These are phyloP conservation scores for Begonia peltatifolia DNA, from an alignment of 306 rosid species.

Conservation along the genomic window DNA sequence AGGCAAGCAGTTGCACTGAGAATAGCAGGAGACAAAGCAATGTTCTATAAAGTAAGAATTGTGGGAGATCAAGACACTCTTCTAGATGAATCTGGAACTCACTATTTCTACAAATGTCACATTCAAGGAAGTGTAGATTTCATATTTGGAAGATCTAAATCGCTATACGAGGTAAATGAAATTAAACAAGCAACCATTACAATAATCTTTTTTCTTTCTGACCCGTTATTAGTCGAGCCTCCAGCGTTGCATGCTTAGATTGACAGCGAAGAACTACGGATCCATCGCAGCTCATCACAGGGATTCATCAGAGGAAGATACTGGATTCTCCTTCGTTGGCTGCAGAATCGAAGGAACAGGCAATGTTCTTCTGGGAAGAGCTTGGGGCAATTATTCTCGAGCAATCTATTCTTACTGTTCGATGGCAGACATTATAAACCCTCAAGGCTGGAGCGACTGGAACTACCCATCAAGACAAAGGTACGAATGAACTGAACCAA, in stretches of 20 bases:
- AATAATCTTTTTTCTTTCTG: too few relatives aligned
- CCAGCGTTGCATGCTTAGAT: slow-evolving; percentile 54
- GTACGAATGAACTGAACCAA: slow-evolving; percentile 13
- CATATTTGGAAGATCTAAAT: slow-evolving; percentile 61
- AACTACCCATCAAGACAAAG: slow-evolving; percentile 47
- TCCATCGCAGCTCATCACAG: slow-evolving; percentile 92
- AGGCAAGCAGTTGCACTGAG: slow-evolving; percentile 91
- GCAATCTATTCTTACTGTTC: slow-evolving; percentile 43
- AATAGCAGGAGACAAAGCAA: slow-evolving; percentile 52
- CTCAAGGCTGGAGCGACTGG: slow-evolving; percentile 80
- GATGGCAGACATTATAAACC: slow-evolving; percentile 40
- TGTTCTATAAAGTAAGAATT: slow-evolving; percentile 53
- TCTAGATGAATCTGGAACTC: slow-evolving; percentile 58
- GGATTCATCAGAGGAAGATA: slow-evolving; percentile 24
- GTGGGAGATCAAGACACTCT: slow-evolving; percentile 82
- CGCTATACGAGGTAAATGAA: slow-evolving; percentile 51
- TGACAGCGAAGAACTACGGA: slow-evolving; percentile 44
- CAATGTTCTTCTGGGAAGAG: slow-evolving; percentile 54
- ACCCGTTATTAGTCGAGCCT: neutral
- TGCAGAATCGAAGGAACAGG: slow-evolving; percentile 61
- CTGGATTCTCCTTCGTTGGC: slow-evolving; percentile 68
- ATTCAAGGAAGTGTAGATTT: slow-evolving; percentile 75
- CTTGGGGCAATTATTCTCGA: slow-evolving; percentile 85
- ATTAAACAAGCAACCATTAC: too few relatives aligned
- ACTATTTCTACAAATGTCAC: slow-evolving; percentile 46